A percentile compares a stretch with the other conserved stretches of the same genome.
These are phyloP conservation scores for Chrysoporthe deuterocubensis DNA, from an alignment of 2,329 filamentous ascomycete genomes.

Conservation along the genomic window DNA sequence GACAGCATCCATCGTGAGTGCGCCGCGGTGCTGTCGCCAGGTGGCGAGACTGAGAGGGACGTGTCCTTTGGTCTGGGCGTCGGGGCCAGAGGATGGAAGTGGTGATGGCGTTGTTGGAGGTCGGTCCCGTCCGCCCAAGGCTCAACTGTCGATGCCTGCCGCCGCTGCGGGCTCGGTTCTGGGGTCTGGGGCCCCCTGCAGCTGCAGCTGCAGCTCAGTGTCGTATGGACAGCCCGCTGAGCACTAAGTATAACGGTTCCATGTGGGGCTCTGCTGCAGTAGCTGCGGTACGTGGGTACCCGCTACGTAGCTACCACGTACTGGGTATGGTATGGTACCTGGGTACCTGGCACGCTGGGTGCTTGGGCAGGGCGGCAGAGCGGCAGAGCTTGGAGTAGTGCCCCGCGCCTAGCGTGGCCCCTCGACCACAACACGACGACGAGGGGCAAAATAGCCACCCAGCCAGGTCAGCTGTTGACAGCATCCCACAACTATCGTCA, in stretches of 20 bases:
- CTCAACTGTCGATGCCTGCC: constrained; percentile 1
- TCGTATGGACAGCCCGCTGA: background rate
- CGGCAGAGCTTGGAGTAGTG: background rate
- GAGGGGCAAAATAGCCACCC: background rate
- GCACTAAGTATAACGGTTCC: constrained; percentile 10
- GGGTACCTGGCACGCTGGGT: background rate
- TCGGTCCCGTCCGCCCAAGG: background rate
- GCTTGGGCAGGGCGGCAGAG: background rate
- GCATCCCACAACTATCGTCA: background rate
- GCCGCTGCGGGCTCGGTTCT: background rate
- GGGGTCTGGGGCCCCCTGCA: background rate
- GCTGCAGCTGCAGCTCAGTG: constrained; percentile 13
- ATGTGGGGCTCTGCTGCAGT: background rate
- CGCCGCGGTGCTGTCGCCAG: constrained; percentile 10
- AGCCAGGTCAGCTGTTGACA: constrained; percentile 1
- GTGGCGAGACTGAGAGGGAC: background rate
- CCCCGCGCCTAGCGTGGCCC: background rate
- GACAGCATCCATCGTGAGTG: constrained; percentile 54
- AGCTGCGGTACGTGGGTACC: background rate
- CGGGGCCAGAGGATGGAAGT: background rate
- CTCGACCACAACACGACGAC: background rate
- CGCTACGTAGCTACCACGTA: too few species aligned
- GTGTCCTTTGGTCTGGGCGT: background rate
- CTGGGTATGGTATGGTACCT: too few species aligned
- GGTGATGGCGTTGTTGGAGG: background rate